Conservation (phyloP, 106 monocot genomes). For the Iris macrosiphon region DNA sequence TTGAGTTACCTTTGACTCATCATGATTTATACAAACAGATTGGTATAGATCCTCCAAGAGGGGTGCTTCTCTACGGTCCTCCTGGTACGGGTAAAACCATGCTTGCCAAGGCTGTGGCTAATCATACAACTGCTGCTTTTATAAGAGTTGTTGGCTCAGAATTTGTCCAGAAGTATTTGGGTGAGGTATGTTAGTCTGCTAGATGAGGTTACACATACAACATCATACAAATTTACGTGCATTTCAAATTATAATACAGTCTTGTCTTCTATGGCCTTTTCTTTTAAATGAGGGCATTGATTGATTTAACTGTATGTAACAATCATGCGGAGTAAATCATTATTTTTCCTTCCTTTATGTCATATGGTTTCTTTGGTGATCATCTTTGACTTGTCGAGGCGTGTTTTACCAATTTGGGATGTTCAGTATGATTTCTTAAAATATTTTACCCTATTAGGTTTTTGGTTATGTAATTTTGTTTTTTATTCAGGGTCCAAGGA, state of each 20-base stretch:
- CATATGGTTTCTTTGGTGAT: not conserved
- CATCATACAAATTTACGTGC: too few relatives aligned
- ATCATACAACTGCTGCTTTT: constrained; percentile 96
- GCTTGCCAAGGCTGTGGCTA: constrained; percentile 96
- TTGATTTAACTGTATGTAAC: too few relatives aligned
- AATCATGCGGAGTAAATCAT: too few relatives aligned
- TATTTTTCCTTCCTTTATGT: not conserved
- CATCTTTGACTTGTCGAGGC: too few relatives aligned
- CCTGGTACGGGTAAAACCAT: constrained; percentile 98
- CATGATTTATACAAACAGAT: constrained; percentile 97
- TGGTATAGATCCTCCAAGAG: constrained; percentile 94
- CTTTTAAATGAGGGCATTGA: too few relatives aligned
- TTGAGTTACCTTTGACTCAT: constrained; percentile 87
- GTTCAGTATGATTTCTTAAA: not conserved
- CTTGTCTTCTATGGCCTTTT: too few relatives aligned
- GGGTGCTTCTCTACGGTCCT: constrained; percentile 90
- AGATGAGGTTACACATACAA: too few relatives aligned
- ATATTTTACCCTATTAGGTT: not conserved
- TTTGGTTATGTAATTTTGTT: not conserved
- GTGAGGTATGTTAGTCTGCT: constrained; percentile 51
- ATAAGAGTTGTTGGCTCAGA: constrained; percentile 96
- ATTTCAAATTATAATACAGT: too few relatives aligned
- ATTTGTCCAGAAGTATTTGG: constrained; percentile 98
- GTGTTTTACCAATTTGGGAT: too few relatives aligned
- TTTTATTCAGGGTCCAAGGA: constrained; percentile 67